phyloP scores from a whole-genome alignment of 2,329 filamentous ascomycete genomes.

The Penicillium sp. region DNA sequence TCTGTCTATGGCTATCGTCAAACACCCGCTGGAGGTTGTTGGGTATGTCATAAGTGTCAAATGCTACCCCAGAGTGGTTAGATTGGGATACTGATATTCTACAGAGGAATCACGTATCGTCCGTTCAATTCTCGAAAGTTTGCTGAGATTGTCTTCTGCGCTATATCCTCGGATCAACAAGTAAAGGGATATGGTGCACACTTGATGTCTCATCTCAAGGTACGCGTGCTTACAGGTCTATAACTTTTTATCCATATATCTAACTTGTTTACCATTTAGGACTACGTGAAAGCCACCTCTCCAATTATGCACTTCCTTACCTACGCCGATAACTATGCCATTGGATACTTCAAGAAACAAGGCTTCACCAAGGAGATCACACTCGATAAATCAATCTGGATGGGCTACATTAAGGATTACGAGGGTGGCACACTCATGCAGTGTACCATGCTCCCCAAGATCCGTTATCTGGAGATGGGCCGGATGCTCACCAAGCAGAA shows the following conservation, averaged over 20 bases:
- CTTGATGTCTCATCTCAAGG: conserved; percentile 95
- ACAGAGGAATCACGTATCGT: conserved; percentile 89
- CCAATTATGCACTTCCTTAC: conserved; percentile 98
- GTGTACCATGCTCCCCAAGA: conserved; percentile 92
- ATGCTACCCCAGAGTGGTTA: not conserved
- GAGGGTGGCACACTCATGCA: conserved; percentile 99
- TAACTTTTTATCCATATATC: not conserved
- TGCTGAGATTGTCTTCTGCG: conserved; percentile 98
- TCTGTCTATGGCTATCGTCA: conserved; percentile 94
- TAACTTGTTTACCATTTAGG: conserved; percentile 36
- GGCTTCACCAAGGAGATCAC: conserved; percentile 99
- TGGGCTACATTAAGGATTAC: conserved; percentile 99
- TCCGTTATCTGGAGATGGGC: conserved; percentile 88
- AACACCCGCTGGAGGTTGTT: conserved; percentile 92
- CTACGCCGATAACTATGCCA: conserved; percentile 98
- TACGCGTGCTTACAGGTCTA: conserved; percentile 20
- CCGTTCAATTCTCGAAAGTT: conserved; percentile 91
- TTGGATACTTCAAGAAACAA: conserved; percentile 98
- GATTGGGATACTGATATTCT: conserved; percentile 13
- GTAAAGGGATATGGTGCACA: conserved; percentile 98
- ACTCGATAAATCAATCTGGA: conserved; percentile 85
- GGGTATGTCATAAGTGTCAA: conserved; percentile 44
- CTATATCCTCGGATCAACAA: conserved; percentile 95
- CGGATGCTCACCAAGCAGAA: conserved; percentile 98
- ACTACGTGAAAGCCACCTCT: conserved; percentile 96